Percentiles rank a stretch among this genome's conserved stretches.
Evolutionary conservation across 768 basidiomycete species (phyloP).

Genomic region (Pleurotus platypus): DNA sequence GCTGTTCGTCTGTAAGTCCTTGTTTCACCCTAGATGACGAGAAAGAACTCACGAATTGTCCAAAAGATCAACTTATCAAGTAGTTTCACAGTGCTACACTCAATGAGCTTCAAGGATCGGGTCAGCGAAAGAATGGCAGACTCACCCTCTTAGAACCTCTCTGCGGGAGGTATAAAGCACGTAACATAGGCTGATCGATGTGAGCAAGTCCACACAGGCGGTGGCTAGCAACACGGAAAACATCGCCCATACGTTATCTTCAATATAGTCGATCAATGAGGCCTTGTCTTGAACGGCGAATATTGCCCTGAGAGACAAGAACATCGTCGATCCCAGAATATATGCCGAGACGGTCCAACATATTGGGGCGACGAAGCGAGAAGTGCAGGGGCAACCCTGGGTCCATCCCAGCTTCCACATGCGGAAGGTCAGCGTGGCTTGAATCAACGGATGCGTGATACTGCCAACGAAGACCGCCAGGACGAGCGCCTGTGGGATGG

Average conservation of each 20-base stretch:
- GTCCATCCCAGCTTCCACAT: slow-evolving; percentile 2
- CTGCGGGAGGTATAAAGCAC: neutral
- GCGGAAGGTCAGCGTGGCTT: slow-evolving; percentile 6
- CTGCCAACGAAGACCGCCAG: neutral
- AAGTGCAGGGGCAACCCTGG: neutral
- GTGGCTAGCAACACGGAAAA: neutral
- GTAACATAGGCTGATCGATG: neutral
- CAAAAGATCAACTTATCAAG: slow-evolving; percentile 6
- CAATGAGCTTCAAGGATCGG: neutral
- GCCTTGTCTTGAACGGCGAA: neutral
- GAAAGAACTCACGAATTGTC: neutral
- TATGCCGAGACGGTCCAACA: slow-evolving; percentile 2
- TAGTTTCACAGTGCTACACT: neutral
- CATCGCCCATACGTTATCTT: neutral
- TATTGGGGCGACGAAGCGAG: neutral
- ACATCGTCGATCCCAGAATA: neutral
- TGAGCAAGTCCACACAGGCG: slow-evolving; percentile 1
- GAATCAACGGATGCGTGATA: neutral
- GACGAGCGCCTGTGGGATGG: neutral
- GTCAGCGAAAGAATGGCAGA: neutral
- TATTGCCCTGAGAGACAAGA: neutral
- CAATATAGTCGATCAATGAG: neutral
- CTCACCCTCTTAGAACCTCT: neutral
- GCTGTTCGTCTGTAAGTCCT: neutral
- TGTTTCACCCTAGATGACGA: neutral